Evolutionary conservation across 345 rosid genomes (phyloP).

Genomic region (Arabis alpina): DNA sequence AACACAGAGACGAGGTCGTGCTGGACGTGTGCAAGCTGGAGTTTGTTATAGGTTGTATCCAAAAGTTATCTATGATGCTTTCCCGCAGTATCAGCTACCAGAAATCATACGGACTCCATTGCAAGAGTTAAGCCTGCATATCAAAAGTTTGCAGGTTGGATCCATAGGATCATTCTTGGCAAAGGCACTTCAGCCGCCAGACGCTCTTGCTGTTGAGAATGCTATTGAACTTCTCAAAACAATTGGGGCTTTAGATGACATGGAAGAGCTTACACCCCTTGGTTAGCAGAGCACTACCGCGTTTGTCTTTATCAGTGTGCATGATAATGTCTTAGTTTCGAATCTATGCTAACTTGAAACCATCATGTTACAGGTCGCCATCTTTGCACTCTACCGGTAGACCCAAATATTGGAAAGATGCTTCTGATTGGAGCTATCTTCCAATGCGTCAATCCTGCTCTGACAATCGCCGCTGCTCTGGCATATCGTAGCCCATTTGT

Average conservation of each 20-base stretch:
- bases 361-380: constrained; percentile 63
- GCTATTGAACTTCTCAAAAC: constrained; percentile 95
- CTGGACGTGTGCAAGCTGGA: constrained; percentile 98
- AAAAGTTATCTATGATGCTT: constrained; percentile 73
- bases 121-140: constrained; percentile 90
- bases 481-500: constrained; percentile 92
- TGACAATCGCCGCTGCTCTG: constrained; percentile 94
- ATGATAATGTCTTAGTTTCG: constrained; percentile 17
- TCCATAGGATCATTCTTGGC: constrained; percentile 82
- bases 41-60: constrained; percentile 95
- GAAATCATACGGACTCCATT: constrained; percentile 94
- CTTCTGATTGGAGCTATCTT: constrained; percentile 93
- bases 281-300: constrained; percentile 51
- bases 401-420: constrained; percentile 96
- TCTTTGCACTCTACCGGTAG: constrained; percentile 82
- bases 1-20: constrained; percentile 91
- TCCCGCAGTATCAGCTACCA: constrained; percentile 83
- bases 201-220: constrained; percentile 91
- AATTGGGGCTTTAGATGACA: constrained; percentile 84
- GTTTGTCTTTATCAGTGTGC: constrained; percentile 6
- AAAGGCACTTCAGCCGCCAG: constrained; percentile 97
- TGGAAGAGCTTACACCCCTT: constrained; percentile 89
- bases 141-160: constrained; percentile 92
- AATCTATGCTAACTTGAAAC: constrained; percentile 24
- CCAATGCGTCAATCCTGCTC: constrained; percentile 91